phyloP scores from a whole-genome alignment of 352 stramenopile species.

The Elongisporangium senticosum region DNA sequence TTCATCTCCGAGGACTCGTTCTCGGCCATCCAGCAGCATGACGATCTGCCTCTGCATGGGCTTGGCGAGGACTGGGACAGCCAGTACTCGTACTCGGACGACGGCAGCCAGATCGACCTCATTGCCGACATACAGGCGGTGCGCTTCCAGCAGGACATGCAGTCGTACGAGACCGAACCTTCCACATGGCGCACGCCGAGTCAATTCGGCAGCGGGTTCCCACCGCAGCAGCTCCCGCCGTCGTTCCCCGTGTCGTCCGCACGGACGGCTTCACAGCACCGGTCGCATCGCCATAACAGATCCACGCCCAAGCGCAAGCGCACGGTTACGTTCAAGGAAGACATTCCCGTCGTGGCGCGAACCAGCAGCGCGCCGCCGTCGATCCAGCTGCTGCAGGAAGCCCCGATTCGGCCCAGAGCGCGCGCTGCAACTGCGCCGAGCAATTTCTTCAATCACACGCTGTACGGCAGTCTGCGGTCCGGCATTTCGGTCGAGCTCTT shows the following conservation, averaged over 20 bases:
- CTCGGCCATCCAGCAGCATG: conserved; percentile 15
- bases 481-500: conserved; percentile 53
- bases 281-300: conserved; percentile 4
- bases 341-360: conserved; percentile 47
- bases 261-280: not conserved
- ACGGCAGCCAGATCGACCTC: conserved; percentile 5
- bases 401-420: conserved; percentile 20
- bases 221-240: conserved; percentile 1
- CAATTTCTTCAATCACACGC: conserved; percentile 66
- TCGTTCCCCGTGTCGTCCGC: not conserved
- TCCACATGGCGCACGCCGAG: not conserved
- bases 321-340: conserved; percentile 55
- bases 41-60: conserved; percentile 24
- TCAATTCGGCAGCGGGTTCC: not conserved
- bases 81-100: not conserved
- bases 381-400: conserved; percentile 61
- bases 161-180: conserved; percentile 1
- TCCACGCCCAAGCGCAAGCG: conserved; percentile 30
- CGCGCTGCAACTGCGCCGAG: conserved; percentile 44
- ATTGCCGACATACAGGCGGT: conserved; percentile 12
- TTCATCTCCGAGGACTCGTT: conserved; percentile 84
- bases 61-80: conserved; percentile 36
- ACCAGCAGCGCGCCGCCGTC: conserved; percentile 58
- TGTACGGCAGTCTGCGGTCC: conserved; percentile 62
- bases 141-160: conserved; percentile 9